Percentiles rank a stretch among this genome's conserved stretches.
Evolutionary conservation across 2,329 filamentous ascomycete species (phyloP).

Genomic region (Arthrinium phaeospermum): DNA sequence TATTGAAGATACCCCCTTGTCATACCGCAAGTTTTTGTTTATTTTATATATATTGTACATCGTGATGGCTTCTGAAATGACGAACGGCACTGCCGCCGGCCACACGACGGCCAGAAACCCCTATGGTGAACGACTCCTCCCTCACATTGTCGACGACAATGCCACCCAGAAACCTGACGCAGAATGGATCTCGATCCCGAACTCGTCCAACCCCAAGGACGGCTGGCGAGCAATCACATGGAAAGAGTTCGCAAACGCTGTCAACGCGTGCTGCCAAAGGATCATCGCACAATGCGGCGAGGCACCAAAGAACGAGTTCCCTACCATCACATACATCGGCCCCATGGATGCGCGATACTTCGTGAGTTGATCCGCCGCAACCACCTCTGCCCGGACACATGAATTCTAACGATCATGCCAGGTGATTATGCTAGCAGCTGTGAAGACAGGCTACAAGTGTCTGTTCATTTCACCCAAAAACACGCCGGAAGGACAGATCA

Average conservation of each 20-base stretch:
- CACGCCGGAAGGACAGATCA: constrained; percentile 49
- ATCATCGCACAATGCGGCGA: constrained; percentile 38
- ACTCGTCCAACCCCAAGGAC: constrained; percentile 42
- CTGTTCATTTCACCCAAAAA: constrained; percentile 54
- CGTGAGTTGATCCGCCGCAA: neutral
- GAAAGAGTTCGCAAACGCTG: constrained; percentile 44
- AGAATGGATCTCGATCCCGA: constrained; percentile 43
- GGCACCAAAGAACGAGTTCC: constrained; percentile 34
- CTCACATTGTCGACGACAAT: constrained; percentile 46
- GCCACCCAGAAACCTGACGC: constrained; percentile 41
- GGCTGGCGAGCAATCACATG: constrained; percentile 48
- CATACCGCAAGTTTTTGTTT: neutral
- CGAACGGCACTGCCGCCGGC: neutral
- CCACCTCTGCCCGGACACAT: neutral
- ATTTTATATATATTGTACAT: neutral
- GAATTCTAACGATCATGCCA: neutral
- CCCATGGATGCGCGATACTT: constrained; percentile 41
- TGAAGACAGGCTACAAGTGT: constrained; percentile 42
- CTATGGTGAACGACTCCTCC: constrained; percentile 38
- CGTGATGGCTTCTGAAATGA: neutral
- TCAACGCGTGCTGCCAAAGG: constrained; percentile 45
- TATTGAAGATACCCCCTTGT: neutral
- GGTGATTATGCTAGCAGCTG: constrained; percentile 30
- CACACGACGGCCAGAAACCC: constrained; percentile 6
- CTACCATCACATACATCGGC: constrained; percentile 53